These are phyloP conservation scores for Meyerozyma elateridarum DNA, from an alignment of 1,139 yeast species.

Conservation along the genomic window DNA sequence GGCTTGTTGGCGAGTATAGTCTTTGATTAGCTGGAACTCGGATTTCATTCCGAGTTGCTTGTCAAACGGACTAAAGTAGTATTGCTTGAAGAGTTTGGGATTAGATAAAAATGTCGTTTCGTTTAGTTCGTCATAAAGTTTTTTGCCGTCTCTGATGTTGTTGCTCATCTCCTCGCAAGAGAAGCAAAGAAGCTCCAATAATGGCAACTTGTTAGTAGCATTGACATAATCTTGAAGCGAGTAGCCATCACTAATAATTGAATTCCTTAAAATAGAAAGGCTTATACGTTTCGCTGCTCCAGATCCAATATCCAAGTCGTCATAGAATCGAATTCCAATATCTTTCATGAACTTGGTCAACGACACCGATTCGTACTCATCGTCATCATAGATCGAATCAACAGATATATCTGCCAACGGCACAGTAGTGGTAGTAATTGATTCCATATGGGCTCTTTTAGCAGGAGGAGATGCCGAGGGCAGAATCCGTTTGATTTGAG, in stretches of 20 bases:
- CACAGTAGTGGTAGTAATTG: conserved; percentile 20
- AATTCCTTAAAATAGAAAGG: conserved; percentile 12
- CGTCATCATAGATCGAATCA: conserved; percentile 13
- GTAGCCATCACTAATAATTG: conserved; percentile 5
- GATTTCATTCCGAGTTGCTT: conserved; percentile 38
- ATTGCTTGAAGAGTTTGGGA: conserved; percentile 47
- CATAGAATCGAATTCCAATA: conserved; percentile 47
- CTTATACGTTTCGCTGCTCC: conserved; percentile 23
- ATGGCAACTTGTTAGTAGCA: conserved; percentile 29
- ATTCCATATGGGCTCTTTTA: conserved; percentile 7
- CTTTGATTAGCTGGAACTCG: conserved; percentile 43
- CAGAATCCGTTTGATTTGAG: conserved; percentile 3
- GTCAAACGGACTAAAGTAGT: conserved; percentile 31
- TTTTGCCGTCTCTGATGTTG: conserved; percentile 46
- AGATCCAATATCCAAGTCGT: conserved; percentile 42
- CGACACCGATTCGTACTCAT: conserved; percentile 29
- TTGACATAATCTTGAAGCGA: conserved; percentile 25
- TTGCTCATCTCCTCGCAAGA: conserved; percentile 50
- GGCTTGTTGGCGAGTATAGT: conserved; percentile 47
- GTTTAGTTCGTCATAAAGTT: conserved; percentile 39
- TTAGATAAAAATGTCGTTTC: conserved; percentile 40
- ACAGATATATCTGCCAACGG: conserved; percentile 27
- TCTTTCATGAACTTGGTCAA: conserved; percentile 42
- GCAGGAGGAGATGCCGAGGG: conserved; percentile 8
- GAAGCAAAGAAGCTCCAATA: conserved; percentile 46